A percentile compares a stretch with the other conserved stretches of the same genome.
phyloP scores from a whole-genome alignment of 495 filamentous ascomycete genomes.

The Penicillium flavigenum region DNA sequence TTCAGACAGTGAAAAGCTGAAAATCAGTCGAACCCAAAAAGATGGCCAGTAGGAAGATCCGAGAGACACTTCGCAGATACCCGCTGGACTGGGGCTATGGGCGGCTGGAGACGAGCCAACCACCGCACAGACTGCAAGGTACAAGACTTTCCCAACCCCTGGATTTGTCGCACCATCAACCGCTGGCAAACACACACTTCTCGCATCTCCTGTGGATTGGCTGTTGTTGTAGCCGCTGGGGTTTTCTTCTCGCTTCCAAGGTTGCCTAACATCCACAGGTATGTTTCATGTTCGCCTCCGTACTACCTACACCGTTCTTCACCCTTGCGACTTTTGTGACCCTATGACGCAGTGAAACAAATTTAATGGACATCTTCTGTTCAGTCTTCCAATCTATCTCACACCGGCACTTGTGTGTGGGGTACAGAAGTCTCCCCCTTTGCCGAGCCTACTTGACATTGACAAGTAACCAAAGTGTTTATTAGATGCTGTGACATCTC shows the following conservation, averaged over 20 bases:
- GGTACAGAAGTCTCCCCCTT: background rate
- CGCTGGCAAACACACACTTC: conserved; percentile 6
- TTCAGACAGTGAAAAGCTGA: background rate
- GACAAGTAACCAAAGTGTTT: too few species aligned
- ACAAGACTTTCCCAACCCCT: conserved; percentile 5
- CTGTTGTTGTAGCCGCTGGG: conserved; percentile 20
- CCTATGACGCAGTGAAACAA: background rate
- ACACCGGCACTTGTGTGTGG: background rate
- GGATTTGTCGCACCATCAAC: conserved; percentile 13
- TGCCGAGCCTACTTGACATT: background rate
- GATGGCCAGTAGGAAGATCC: conserved; percentile 19
- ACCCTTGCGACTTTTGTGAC: conserved; percentile 20
- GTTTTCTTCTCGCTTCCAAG: conserved; percentile 17
- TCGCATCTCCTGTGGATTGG: conserved; percentile 11
- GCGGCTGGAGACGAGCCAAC: conserved; percentile 27
- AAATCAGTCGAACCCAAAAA: conserved; percentile 6
- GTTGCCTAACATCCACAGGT: conserved; percentile 10
- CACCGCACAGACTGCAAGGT: conserved; percentile 17
- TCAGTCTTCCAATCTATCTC: background rate
- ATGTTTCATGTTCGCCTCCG: background rate
- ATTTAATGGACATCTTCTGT: too few species aligned
- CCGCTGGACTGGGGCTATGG: conserved; percentile 14
- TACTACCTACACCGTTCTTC: background rate
- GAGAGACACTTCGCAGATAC: conserved; percentile 14
- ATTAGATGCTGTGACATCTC: background rate